Base-by-base conservation (phyloP, 768 basidiomycete genomes). In the Tricholomella constricta region DNA sequence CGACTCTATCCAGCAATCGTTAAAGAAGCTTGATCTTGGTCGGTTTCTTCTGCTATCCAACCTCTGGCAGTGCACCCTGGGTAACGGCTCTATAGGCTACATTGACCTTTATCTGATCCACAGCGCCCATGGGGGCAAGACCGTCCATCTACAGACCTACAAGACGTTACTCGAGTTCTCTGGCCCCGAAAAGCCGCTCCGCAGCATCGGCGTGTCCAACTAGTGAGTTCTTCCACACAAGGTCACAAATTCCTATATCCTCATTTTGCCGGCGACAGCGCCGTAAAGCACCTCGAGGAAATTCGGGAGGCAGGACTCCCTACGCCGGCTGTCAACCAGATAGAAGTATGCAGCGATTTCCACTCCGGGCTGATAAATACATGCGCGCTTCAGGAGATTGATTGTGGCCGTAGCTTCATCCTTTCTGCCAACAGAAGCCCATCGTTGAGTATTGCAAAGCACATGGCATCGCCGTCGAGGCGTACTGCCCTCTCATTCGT, bases 61-160 rank as follows among this genome's bases (percentile, higher is more conserved):
- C 29, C 12, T 11, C 31, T 32, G 7, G 31, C 23, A 6, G 11
- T 26, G 22, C 32, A 12, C 6, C n/a, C 10, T 20, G 41, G 7
- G 26, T 49, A 27, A 17, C 26, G 10, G 34, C 23, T 40, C 7
- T 29, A 27, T 35, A 72, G 73, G 69, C 29, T 73, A 75, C 53
- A 63, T 68, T 40, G 89, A 92, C 68, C 73, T 92, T 22, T 90
- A 86, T 69, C 77, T 93, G 25, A 88, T 93, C 37, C 90, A 93
- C 60, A 84, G 85, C 51, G 83, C 89, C 0, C 65, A 77, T 2
- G 79, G 83, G 11, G 89, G 88, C 4, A 80, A 74, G 35, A 75
- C 81, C 54, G 72, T 71, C 20, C 84, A 91, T 23, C 69, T 91
- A 12, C 79, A 73, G 22, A 85, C 88, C 0, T 92, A 86, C 70